phyloP scores from a whole-genome alignment of 2,329 filamentous ascomycete genomes.

The Phaeosphaeriaceae sp. region DNA sequence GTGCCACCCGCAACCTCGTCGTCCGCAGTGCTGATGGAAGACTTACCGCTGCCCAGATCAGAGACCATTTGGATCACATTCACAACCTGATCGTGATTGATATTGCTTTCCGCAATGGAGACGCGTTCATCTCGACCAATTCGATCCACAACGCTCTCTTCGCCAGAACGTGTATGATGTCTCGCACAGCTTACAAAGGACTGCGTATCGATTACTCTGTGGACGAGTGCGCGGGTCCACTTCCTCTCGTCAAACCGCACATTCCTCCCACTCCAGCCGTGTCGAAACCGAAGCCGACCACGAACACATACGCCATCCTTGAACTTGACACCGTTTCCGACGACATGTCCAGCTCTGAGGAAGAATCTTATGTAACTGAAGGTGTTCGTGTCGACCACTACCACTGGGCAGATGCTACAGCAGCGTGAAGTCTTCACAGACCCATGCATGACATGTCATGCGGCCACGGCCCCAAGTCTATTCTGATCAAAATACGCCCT shows the following conservation, averaged over 20 bases:
- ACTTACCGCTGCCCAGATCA: conserved; percentile 69
- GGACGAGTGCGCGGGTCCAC: conserved; percentile 74
- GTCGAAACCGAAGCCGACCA: conserved; percentile 26
- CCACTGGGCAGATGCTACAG: conserved; percentile 28
- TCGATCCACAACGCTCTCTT: conserved; percentile 78
- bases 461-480: no score
- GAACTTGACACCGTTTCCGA: conserved; percentile 37
- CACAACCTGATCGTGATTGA: conserved; percentile 77
- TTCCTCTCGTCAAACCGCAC: conserved; percentile 45
- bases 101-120: conserved; percentile 63
- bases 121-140: conserved; percentile 76
- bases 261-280: conserved; percentile 11
- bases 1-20: conserved; percentile 77
- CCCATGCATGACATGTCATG: background rate
- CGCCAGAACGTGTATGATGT: conserved; percentile 80
- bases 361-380: conserved; percentile 27
- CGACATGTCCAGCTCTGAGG: conserved; percentile 33
- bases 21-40: conserved; percentile 64
- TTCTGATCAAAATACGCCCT: no score
- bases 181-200: conserved; percentile 69
- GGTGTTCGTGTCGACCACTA: conserved; percentile 25
- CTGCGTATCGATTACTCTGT: conserved; percentile 73
- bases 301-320: conserved; percentile 43
- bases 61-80: conserved; percentile 81
- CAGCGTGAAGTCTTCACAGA: conserved; percentile 16